These are phyloP conservation scores for Areca catechu DNA, from an alignment of 176 grass and related monocot species.

Conservation along the genomic window DNA sequence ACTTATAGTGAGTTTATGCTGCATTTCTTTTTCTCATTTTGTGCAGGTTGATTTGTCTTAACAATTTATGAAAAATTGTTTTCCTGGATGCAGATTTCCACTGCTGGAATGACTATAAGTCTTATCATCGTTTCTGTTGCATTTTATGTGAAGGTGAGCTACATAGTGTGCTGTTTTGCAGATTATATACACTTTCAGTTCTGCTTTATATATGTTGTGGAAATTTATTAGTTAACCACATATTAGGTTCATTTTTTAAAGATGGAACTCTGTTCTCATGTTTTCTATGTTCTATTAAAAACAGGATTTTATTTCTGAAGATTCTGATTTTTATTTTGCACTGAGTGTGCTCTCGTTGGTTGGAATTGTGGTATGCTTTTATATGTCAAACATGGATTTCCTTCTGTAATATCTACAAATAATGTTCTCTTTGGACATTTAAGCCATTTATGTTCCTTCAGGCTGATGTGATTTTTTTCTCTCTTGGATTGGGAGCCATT, in stretches of 20 bases:
- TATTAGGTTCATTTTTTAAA: no score
- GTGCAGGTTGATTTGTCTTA: no score
- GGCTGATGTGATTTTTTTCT: constrained; percentile 74
- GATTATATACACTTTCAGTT: no score
- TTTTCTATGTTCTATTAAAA: constrained; percentile 21
- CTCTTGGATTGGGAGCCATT: constrained; percentile 91
- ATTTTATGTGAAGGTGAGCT: constrained; percentile 71
- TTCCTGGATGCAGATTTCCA: constrained; percentile 41
- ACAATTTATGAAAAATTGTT: no score
- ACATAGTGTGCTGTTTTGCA: no score
- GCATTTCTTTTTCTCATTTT: no score
- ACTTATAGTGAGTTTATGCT: constrained; percentile 52
- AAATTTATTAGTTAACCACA: no score
- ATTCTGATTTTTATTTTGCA: constrained; percentile 47
- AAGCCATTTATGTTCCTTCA: constrained; percentile 27
- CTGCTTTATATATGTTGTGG: no score
- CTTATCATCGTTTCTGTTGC: constrained; percentile 67
- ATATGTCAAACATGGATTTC: no score
- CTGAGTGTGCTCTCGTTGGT: constrained; percentile 80
- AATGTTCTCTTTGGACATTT: not conserved
- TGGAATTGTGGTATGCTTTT: constrained; percentile 64
- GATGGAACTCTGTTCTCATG: no score
- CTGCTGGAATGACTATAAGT: constrained; percentile 71
- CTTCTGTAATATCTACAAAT: not conserved
- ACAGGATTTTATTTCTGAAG: constrained; percentile 49